A percentile compares a stretch with the other conserved stretches of the same genome.
phyloP scores from a whole-genome alignment of 768 basidiomycete genomes.

The Lentinula guzmanii region DNA sequence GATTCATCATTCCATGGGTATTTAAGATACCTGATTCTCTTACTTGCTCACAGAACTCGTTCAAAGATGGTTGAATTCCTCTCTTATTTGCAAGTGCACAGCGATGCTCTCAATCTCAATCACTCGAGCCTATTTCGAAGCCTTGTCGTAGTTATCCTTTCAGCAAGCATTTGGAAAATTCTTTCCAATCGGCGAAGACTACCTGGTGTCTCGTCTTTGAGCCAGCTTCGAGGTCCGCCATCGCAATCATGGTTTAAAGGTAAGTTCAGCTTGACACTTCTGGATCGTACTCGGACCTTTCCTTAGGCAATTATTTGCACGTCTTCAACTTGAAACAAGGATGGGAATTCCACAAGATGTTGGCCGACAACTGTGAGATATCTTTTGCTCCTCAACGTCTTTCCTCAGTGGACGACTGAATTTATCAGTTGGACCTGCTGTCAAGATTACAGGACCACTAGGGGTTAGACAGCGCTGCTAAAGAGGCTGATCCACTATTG shows the following conservation, averaged over 20 bases:
- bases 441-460: background rate
- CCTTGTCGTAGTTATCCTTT: background rate
- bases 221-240: background rate
- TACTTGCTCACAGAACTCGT: background rate
- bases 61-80: background rate
- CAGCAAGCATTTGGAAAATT: background rate
- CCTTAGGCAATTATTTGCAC: background rate
- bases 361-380: background rate
- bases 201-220: background rate
- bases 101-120: background rate
- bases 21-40: background rate
- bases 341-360: constrained; percentile 3
- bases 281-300: background rate
- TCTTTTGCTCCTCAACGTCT: background rate
- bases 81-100: background rate
- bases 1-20: background rate
- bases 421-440: background rate
- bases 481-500: background rate
- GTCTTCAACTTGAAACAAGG: background rate
- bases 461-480: background rate
- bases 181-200: background rate
- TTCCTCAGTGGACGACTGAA: background rate
- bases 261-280: background rate
- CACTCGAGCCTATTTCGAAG: background rate
- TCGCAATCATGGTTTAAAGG: constrained; percentile 1